Conservation (phyloP, 176 grass and related monocot species). For the Musa beccarii region DNA sequence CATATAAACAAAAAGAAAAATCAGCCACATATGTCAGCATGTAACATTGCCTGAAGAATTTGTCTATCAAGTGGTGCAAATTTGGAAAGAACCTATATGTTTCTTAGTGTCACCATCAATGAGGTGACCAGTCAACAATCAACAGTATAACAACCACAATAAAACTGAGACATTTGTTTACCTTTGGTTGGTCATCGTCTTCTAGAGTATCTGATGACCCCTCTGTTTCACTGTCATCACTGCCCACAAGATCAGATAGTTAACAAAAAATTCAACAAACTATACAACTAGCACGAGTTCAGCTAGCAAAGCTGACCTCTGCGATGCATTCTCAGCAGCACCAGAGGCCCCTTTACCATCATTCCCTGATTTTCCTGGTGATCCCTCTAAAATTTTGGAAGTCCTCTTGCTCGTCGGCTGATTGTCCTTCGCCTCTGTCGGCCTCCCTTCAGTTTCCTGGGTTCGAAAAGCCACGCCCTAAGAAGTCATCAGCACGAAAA, state of each 20-base stretch:
- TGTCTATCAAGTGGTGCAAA: neutral
- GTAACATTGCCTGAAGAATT: neutral
- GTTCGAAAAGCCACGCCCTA: slow-evolving; percentile 50
- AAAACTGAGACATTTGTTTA: slow-evolving; percentile 62
- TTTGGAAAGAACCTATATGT: neutral
- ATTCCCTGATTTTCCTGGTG: slow-evolving; percentile 23
- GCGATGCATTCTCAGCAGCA: slow-evolving; percentile 52
- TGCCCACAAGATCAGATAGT: slow-evolving; percentile 16
- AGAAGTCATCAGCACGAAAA: slow-evolving; percentile 4
- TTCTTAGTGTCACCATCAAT: neutral
- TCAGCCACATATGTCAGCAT: neutral
- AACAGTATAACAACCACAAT: slow-evolving; percentile 26
- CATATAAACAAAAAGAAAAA: neutral
- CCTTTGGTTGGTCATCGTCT: slow-evolving; percentile 60
- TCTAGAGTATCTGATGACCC: slow-evolving; percentile 73
- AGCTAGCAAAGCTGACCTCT: slow-evolving; percentile 37
- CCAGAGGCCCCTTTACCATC: slow-evolving; percentile 1
- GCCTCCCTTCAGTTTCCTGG: slow-evolving; percentile 32
- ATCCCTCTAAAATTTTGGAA: slow-evolving; percentile 48
- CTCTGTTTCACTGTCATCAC: slow-evolving; percentile 52
- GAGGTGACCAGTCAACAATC: neutral
- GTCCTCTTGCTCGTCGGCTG: slow-evolving; percentile 19
- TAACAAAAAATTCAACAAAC: slow-evolving; percentile 19
- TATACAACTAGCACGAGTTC: neutral
- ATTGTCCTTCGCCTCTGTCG: slow-evolving; percentile 48